phyloP scores from a whole-genome alignment of 2,329 filamentous ascomycete species.

The Xylaria digitata region DNA sequence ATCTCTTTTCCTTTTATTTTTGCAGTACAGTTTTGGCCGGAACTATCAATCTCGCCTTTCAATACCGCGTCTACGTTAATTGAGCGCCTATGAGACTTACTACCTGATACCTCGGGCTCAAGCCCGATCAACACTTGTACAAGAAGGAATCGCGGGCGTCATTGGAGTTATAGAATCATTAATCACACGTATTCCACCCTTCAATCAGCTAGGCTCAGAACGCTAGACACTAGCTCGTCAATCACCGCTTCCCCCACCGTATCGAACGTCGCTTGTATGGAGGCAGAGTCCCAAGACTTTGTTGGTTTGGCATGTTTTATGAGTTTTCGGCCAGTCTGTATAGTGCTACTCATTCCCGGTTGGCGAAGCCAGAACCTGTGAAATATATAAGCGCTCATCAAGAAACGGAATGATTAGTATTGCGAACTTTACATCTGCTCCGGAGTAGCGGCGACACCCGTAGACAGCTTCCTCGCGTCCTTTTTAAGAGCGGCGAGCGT shows the following conservation, averaged over 20 bases:
- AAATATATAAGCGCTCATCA: constrained; percentile 21
- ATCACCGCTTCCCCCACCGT: constrained; percentile 17
- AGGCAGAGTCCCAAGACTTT: constrained; percentile 30
- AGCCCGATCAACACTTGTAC: background rate
- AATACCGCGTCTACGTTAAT: background rate
- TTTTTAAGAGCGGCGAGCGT: constrained; percentile 74
- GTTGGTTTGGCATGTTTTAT: constrained; percentile 59
- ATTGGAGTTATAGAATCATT: background rate
- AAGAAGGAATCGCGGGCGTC: background rate
- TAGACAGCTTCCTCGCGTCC: constrained; percentile 64
- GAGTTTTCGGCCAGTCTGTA: constrained; percentile 65
- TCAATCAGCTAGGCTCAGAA: background rate
- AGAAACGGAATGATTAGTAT: background rate
- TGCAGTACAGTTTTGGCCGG: too few species aligned
- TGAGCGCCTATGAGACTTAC: background rate
- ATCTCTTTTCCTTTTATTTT: too few species aligned
- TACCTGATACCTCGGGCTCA: too few species aligned
- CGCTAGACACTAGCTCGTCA: constrained; percentile 3
- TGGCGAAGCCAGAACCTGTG: constrained; percentile 72
- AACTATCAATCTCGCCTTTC: too few species aligned
- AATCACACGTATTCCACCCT: background rate
- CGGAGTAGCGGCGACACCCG: constrained; percentile 60
- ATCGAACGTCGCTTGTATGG: constrained; percentile 14
- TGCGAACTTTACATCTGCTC: constrained; percentile 61
- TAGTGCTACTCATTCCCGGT: constrained; percentile 66